Evolutionary conservation across 139 green algal genomes (phyloP).

Genomic region (Tetradesmus obliquus): DNA sequence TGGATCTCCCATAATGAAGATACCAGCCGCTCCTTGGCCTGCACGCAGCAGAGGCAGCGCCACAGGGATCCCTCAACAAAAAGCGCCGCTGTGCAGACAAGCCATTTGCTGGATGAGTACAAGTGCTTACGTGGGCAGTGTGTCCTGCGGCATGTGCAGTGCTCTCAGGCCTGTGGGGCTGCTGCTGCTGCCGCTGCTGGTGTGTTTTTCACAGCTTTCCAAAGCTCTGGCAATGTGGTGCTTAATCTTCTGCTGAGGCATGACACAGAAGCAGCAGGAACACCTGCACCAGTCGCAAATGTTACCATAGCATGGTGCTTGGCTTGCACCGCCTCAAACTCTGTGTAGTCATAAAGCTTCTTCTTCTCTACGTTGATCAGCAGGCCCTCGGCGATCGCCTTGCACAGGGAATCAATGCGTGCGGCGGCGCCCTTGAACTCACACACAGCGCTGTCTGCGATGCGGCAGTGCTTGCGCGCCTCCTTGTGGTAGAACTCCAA

Average conservation of each 20-base stretch:
- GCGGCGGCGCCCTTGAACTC: constrained; percentile 80
- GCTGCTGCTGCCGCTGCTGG: too few species aligned
- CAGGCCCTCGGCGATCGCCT: constrained; percentile 70
- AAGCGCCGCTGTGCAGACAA: too few species aligned
- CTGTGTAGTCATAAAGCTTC: constrained; percentile 83
- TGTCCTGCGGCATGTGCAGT: too few species aligned
- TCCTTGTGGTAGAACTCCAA: constrained; percentile 89
- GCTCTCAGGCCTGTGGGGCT: too few species aligned
- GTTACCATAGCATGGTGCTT: constrained; percentile 68
- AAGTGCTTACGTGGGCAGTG: too few species aligned
- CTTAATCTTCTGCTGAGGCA: too few species aligned
- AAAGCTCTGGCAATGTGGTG: too few species aligned
- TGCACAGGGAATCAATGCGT: constrained; percentile 73
- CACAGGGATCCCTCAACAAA: too few species aligned
- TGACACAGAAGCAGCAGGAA: neutral
- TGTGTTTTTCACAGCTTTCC: too few species aligned
- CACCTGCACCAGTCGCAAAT: too few species aligned
- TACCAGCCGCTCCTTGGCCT: constrained; percentile 64
- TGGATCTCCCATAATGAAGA: constrained; percentile 67
- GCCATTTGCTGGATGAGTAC: too few species aligned
- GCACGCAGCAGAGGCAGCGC: neutral
- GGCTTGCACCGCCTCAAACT: constrained; percentile 82
- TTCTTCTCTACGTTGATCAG: constrained; percentile 90
- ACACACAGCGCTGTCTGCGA: constrained; percentile 73
- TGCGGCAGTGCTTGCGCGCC: constrained; percentile 73